Percentiles rank a stretch among this genome's conserved stretches.
phyloP scores from a whole-genome alignment of 2,329 filamentous ascomycete genomes.

The Annulohypoxylon truncatum region DNA sequence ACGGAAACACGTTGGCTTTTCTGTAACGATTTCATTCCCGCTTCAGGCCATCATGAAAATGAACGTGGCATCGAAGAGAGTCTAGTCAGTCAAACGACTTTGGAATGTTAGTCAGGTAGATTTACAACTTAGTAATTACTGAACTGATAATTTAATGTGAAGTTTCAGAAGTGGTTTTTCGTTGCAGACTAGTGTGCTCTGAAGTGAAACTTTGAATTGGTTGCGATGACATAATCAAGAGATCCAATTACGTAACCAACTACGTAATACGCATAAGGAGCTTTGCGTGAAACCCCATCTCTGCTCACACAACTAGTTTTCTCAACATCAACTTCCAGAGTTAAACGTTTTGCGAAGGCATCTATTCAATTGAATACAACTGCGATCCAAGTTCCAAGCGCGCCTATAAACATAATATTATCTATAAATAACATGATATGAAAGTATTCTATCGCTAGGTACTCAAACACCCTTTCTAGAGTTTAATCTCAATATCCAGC shows the following conservation, averaged over 20 bases:
- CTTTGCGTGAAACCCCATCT: too few species aligned
- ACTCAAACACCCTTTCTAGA: neutral
- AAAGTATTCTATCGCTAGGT: neutral
- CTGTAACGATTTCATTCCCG: conserved; percentile 1
- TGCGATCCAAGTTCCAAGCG: neutral
- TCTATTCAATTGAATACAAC: too few species aligned
- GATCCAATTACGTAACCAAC: too few species aligned
- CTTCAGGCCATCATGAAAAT: neutral
- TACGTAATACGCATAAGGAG: too few species aligned
- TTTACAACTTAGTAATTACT: too few species aligned
- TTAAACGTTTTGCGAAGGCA: too few species aligned
- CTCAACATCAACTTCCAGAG: too few species aligned
- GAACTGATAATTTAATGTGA: too few species aligned
- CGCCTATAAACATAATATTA: neutral
- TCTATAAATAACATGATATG: neutral
- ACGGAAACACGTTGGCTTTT: conserved; percentile 6
- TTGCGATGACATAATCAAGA: too few species aligned
- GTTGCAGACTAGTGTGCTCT: too few species aligned
- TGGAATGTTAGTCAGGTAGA: neutral
- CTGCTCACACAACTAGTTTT: neutral
- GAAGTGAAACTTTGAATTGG: too few species aligned
- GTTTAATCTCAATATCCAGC: neutral
- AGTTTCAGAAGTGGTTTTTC: too few species aligned
- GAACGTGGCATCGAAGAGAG: neutral
- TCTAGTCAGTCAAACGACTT: neutral